Base-by-base conservation (phyloP, 2,329 filamentous ascomycete genomes). In the Tolypocladium ovalisporum region DNA sequence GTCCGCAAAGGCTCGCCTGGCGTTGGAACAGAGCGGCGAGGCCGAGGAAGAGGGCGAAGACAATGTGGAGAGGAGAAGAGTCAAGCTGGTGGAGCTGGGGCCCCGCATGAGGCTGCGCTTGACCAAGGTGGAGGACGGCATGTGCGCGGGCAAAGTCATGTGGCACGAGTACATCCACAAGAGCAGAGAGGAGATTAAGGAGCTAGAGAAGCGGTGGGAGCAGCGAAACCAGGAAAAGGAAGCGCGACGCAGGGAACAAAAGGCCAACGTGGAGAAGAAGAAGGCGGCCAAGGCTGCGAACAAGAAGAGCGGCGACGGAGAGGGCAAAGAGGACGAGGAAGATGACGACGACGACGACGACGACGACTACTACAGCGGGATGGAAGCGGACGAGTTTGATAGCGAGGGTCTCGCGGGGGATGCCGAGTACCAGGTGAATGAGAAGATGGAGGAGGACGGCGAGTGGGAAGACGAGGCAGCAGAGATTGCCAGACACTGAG, bases 91-190 rank as follows among this genome's bases (percentile, higher is more conserved):
- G 4, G 94, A 99, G 73, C 76, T 99, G 0, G 94, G 94, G 0
- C 94, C 94, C 1, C 84, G 94, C 56, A 87, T 99, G 88, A 87
- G 84, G 60, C 76, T 99, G 44, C 85, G 93, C 36, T 78, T 99
- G 73, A 92, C 90, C 57, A 99, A 99, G 76, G 92, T 99, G 5
- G 94, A 99, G 69, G 94, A 99, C 65, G 94, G 93, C 1, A 74
- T 97, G 8, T 97, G 91, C 66, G 81, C 83, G 32, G 94, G 94
- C 54, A 94, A 90, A 70, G 82, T 96, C 57, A 89, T 99, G 88
- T 99, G 94, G 94, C 94, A 99, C 71, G 91, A 97, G 69, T 95
- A 90, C 68, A 85, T 97, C 56, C 83, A 87, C 69, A 99, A 99
- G 79, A 85, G 84, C 8, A 84, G 84, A 64, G 81, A 83, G 22